Evolutionary conservation across 306 rosid genomes (phyloP).

Genomic region (Ormosia semicastrata): DNA sequence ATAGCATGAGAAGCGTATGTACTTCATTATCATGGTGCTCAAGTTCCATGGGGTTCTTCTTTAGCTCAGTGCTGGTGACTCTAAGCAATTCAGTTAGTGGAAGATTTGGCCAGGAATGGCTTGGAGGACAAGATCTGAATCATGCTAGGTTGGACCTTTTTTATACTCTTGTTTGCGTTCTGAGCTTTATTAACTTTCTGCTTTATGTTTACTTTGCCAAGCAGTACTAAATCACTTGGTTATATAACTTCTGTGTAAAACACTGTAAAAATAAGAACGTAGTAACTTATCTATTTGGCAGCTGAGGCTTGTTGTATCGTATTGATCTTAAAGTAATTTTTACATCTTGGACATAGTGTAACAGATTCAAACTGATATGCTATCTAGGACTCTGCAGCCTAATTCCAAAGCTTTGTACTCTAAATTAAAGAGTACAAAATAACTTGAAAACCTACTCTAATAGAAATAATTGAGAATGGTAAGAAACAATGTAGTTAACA

Average conservation of each 20-base stretch:
- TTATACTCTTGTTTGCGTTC: conserved; percentile 35
- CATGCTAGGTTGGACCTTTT: conserved; percentile 42
- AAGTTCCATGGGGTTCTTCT: conserved; percentile 35
- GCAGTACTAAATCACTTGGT: not conserved
- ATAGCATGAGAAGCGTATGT: conserved; percentile 42
- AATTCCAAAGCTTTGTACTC: too few relatives aligned
- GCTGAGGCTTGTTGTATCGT: too few relatives aligned
- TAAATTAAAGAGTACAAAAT: too few relatives aligned
- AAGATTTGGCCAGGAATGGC: conserved; percentile 31
- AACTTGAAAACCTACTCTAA: too few relatives aligned
- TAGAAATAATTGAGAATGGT: too few relatives aligned
- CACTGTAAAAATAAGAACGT: too few relatives aligned
- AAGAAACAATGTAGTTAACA: too few relatives aligned
- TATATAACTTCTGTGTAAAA: too few relatives aligned
- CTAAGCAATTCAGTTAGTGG: conserved; percentile 30
- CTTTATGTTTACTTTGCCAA: conserved; percentile 40
- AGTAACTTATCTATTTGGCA: not conserved
- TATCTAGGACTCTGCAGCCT: not conserved
- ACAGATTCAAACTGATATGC: not conserved
- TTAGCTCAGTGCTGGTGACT: conserved; percentile 37
- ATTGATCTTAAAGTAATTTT: too few relatives aligned
- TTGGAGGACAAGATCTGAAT: conserved; percentile 40
- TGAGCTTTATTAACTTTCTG: conserved; percentile 31
- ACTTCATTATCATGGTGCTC: conserved; percentile 49
- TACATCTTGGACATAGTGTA: not conserved